Evolutionary conservation across 1,139 yeast genomes (phyloP), one percentile per base, ranked within the genome.

Genomic region (Debaryomycetaceae sp.): DNA sequence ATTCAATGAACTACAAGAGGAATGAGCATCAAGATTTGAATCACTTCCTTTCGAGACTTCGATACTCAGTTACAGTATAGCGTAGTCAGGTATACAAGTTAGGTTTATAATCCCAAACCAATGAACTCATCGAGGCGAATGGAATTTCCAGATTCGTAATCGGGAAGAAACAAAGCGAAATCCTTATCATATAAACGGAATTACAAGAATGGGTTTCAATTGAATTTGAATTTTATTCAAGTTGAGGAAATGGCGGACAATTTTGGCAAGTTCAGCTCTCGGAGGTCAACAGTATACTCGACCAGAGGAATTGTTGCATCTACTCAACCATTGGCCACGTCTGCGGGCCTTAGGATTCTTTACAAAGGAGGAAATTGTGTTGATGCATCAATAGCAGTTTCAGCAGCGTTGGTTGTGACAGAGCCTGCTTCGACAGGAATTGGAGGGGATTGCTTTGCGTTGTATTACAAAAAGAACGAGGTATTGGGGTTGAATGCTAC

Each of bases 341-440:
- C 87, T 3, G 92, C 89, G 0, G 95, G 92, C 1, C 56, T 83
- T 33, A 71, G 73, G 52, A 75, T 87, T 32, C 68, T 87, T 16
- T 78, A 76, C 17, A 65, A 67, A 43, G 95, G 95, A 4, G 95
- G 95, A 1, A 87, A 87, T 56, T 84, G 91, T 41, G 87, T 87
- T 8, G 83, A 79, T 55, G 95, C 95, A 2, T 83, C 87, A 7
- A 84, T 87, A 28, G 95, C 92, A 0, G 79, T 82, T 24, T 79
- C 89, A 5, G 92, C 95, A 5, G 87, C 83, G 5, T 66, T 87
- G 33, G 76, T 84, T 45, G 78, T 86, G 9, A 65, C 82, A 3
- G 95, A 87, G 54, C 94, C 95, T 0, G 75, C 78, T 26, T 81
- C 87, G 46, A 86, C 92, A 1, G 94, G 94, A 11, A 74, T 86